These are phyloP conservation scores for Ophiostoma angusticollis DNA, from an alignment of 2,329 filamentous ascomycete genomes.

Conservation along the genomic window DNA sequence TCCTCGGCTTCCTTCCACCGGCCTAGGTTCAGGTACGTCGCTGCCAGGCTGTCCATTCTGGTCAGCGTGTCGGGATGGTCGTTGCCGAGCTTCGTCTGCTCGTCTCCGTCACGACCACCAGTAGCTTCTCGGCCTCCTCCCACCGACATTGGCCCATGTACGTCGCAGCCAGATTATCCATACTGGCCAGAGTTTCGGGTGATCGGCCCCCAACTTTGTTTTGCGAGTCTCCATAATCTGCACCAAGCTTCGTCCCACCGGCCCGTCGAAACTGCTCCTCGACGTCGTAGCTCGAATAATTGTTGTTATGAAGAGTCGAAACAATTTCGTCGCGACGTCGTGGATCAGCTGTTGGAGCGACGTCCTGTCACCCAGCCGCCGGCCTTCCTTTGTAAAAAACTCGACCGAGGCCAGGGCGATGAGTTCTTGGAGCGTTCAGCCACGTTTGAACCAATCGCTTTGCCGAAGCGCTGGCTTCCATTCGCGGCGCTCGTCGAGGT, in stretches of 20 bases:
- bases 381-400: background rate
- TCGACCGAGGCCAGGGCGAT: background rate
- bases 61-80: too few relatives aligned
- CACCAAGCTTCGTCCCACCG: too few relatives aligned
- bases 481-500: too few relatives aligned
- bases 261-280: constrained; percentile 16
- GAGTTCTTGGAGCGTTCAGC: constrained; percentile 2
- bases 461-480: background rate
- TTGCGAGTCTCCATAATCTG: constrained; percentile 5
- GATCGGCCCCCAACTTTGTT: background rate
- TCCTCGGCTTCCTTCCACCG: too few relatives aligned
- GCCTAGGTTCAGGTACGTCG: too few relatives aligned
- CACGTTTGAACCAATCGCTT: constrained; percentile 1
- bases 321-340: constrained; percentile 1
- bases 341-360: constrained; percentile 1
- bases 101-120: too few relatives aligned
- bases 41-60: too few relatives aligned
- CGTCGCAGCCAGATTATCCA: too few relatives aligned
- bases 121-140: too few relatives aligned
- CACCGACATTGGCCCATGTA: too few relatives aligned
- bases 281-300: constrained; percentile 10
- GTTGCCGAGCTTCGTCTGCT: too few relatives aligned
- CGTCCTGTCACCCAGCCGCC: background rate
- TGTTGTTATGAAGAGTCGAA: background rate
- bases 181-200: too few relatives aligned